Evolutionary conservation across 2,329 filamentous ascomycete genomes (phyloP).

Genomic region (Colletotrichum trifolii): DNA sequence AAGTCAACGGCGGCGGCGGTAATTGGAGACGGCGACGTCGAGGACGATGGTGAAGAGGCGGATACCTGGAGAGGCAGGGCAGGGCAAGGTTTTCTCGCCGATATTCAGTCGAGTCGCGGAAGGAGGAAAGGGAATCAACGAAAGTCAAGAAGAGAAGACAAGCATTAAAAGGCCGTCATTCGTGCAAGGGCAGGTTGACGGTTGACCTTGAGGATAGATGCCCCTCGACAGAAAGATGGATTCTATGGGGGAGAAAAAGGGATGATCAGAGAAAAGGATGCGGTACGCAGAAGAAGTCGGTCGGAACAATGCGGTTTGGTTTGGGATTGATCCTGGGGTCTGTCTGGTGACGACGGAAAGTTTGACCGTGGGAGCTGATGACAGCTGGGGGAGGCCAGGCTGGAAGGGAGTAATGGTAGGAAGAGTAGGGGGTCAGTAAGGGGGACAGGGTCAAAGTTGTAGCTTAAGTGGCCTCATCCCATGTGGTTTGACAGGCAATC

Average conservation of each 20-base stretch:
- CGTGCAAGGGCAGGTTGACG: constrained; percentile 29
- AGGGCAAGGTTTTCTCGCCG: constrained; percentile 8
- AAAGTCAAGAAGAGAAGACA: constrained; percentile 54
- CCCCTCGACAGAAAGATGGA: constrained; percentile 38
- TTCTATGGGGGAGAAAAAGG: constrained; percentile 23
- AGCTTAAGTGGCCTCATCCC: constrained; percentile 53
- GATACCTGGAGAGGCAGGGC: constrained; percentile 3
- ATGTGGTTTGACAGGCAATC: constrained; percentile 33
- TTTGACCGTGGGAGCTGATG: constrained; percentile 35
- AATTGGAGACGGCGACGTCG: constrained; percentile 17
- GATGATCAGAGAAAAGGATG: constrained; percentile 17
- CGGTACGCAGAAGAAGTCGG: not conserved
- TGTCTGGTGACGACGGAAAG: constrained; percentile 21
- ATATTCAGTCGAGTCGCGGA: not conserved
- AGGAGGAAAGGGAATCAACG: constrained; percentile 43
- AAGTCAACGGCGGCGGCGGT: constrained; percentile 5
- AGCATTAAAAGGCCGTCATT: constrained; percentile 53
- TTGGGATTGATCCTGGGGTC: too few relatives aligned
- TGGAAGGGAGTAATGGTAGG: constrained; percentile 33
- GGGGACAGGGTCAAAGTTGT: constrained; percentile 44
- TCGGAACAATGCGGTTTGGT: constrained; percentile 22
- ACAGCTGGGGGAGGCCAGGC: constrained; percentile 35
- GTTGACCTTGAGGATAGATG: constrained; percentile 24
- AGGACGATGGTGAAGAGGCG: constrained; percentile 11
- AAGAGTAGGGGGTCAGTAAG: constrained; percentile 9